phyloP scores from a whole-genome alignment of 2,329 filamentous ascomycete genomes.

The Mollisia scopiformis region DNA sequence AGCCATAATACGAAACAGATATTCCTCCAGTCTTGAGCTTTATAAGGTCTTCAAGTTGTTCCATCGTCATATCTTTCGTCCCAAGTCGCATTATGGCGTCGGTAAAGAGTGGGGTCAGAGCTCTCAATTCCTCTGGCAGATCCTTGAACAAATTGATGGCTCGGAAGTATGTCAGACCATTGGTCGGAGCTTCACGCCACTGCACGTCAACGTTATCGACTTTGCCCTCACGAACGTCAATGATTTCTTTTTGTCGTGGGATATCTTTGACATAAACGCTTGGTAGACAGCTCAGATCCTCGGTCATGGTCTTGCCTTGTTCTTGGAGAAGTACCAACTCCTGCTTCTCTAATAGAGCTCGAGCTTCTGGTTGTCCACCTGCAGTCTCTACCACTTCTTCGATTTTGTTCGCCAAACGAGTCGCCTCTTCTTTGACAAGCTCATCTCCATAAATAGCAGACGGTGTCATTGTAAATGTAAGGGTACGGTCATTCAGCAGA shows the following conservation, averaged over 20 bases:
- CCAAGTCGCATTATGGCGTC: conserved; percentile 93
- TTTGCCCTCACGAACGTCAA: conserved; percentile 63
- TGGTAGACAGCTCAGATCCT: conserved; percentile 86
- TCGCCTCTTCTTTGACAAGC: conserved; percentile 75
- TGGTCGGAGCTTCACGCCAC: conserved; percentile 92
- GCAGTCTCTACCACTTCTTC: conserved; percentile 68
- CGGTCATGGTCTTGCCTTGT: conserved; percentile 81
- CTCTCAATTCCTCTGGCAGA: conserved; percentile 81
- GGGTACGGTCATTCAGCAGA: conserved; percentile 79
- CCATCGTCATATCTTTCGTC: conserved; percentile 86
- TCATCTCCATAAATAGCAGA: conserved; percentile 75
- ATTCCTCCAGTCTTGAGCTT: conserved; percentile 96
- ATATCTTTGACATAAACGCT: conserved; percentile 91
- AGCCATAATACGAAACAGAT: conserved; percentile 81
- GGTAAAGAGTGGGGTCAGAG: conserved; percentile 86
- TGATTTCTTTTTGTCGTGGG: conserved; percentile 70
- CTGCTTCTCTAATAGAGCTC: conserved; percentile 71
- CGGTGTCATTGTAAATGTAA: conserved; percentile 95
- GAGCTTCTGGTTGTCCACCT: conserved; percentile 72
- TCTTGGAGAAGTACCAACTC: conserved; percentile 81
- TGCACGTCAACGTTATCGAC: conserved; percentile 72
- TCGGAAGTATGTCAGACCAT: conserved; percentile 94
- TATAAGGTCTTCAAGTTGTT: conserved; percentile 92
- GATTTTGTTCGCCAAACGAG: conserved; percentile 76
- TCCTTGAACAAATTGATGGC: conserved; percentile 80